Conservation (phyloP, 129 eudicot species). For the Glebionis coronaria region DNA sequence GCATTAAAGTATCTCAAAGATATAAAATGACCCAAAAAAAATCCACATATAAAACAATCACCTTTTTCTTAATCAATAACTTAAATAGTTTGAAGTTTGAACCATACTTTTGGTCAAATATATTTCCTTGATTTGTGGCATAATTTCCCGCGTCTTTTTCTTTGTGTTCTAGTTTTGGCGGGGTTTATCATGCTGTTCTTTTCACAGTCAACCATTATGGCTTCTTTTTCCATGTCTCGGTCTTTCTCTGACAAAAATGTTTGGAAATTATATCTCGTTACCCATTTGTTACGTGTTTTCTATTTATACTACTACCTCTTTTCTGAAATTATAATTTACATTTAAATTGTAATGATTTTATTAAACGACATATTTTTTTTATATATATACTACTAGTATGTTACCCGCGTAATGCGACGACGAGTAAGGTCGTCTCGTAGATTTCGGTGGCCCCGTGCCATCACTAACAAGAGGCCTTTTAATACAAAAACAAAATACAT, state of each 20-base stretch:
- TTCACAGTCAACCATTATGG: slow-evolving; percentile 22
- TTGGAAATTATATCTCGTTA: background rate
- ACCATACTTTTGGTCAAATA: background rate
- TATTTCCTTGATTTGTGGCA: slow-evolving; percentile 36
- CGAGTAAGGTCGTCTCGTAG: no score
- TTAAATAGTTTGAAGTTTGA: background rate
- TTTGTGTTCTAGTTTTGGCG: slow-evolving; percentile 1
- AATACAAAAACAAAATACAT: no score
- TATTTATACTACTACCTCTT: no score
- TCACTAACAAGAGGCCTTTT: no score
- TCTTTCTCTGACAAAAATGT: background rate
- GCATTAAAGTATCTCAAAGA: background rate
- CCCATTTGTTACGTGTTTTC: no score
- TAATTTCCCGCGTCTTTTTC: background rate
- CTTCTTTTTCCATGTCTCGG: slow-evolving; percentile 17
- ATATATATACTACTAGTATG: no score
- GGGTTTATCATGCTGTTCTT: background rate
- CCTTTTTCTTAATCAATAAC: background rate
- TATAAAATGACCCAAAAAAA: background rate
- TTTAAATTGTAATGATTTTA: no score
- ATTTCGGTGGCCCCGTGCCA: no score
- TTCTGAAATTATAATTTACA: no score
- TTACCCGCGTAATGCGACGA: no score
- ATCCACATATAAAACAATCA: background rate
- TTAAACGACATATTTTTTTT: no score